These are phyloP conservation scores for Leccinum subrobustum DNA, from an alignment of 1,284 basidiomycete species.

Conservation along the genomic window DNA sequence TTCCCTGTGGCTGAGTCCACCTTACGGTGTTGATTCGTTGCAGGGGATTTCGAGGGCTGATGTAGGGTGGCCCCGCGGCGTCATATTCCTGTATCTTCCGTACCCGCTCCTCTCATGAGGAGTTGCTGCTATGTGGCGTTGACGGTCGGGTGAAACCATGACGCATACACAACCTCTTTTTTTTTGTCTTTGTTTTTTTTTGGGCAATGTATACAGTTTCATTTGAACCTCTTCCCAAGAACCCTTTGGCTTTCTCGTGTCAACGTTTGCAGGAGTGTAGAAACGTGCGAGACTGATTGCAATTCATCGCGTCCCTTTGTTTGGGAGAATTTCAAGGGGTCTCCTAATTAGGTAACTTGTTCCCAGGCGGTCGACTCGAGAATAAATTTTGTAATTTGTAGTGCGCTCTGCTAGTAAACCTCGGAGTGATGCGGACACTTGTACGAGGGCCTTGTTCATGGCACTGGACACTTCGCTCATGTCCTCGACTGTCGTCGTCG, in stretches of 20 bases:
- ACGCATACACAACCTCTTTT: conserved; percentile 48
- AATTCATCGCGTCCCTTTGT: background rate
- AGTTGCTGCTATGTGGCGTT: conserved; percentile 71
- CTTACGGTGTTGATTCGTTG: conserved; percentile 51
- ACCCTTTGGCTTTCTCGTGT: background rate
- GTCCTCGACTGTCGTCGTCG: conserved; percentile 7
- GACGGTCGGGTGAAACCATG: conserved; percentile 81
- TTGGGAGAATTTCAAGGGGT: background rate
- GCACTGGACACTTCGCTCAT: conserved; percentile 24
- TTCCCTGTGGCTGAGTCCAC: conserved; percentile 39
- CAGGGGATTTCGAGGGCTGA: conserved; percentile 38
- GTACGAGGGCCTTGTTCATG: conserved; percentile 27
- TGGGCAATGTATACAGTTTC: background rate
- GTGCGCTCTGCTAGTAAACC: background rate
- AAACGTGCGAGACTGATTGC: background rate
- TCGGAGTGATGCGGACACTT: conserved; percentile 29
- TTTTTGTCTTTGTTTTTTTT: background rate
- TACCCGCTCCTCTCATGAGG: conserved; percentile 41
- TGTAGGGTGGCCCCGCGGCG: conserved; percentile 45
- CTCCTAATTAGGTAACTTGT: conserved; percentile 2
- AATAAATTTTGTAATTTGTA: background rate
- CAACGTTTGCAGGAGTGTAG: background rate
- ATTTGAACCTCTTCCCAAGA: background rate
- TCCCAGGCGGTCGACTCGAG: conserved; percentile 9
- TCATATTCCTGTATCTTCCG: conserved; percentile 79